These are phyloP conservation scores for Vigna angularis DNA, from an alignment of 306 rosid genomes.

Conservation along the genomic window DNA sequence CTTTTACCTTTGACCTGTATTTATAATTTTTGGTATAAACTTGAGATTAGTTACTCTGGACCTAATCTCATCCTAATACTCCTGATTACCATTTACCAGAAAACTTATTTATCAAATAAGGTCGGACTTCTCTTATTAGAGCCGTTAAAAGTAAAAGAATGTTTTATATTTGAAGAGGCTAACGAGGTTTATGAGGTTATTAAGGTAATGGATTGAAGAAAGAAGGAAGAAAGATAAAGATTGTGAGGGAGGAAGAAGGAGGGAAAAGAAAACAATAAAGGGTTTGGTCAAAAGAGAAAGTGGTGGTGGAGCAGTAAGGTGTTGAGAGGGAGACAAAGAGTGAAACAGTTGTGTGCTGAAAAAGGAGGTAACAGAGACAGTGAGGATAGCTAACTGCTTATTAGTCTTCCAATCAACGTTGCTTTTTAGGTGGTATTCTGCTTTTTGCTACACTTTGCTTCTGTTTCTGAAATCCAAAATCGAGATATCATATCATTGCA, in stretches of 20 bases:
- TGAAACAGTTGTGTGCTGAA: slow-evolving; percentile 39
- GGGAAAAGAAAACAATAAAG: slow-evolving; percentile 10
- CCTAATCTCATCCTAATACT: too few species aligned
- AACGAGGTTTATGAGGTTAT: background rate
- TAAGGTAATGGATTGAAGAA: slow-evolving; percentile 21
- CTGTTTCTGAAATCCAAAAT: slow-evolving; percentile 43
- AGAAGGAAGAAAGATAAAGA: background rate
- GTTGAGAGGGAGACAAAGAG: slow-evolving; percentile 47
- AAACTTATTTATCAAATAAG: too few species aligned
- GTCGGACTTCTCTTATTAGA: too few species aligned
- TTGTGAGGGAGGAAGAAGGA: slow-evolving; percentile 38
- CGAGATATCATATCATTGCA: slow-evolving; percentile 29
- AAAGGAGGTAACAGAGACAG: slow-evolving; percentile 46
- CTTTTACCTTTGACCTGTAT: too few species aligned
- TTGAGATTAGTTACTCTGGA: accelerated
- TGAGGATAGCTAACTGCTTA: slow-evolving; percentile 51
- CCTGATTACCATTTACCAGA: too few species aligned
- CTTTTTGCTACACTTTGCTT: slow-evolving; percentile 53
- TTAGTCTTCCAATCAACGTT: slow-evolving; percentile 51
- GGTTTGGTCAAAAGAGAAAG: slow-evolving; percentile 61
- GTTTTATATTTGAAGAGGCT: background rate
- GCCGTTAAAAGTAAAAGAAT: background rate
- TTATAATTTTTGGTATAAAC: too few species aligned
- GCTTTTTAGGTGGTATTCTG: slow-evolving; percentile 61
- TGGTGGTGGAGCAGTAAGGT: slow-evolving; percentile 51